These are phyloP conservation scores for Microbotryum lychnidis-dioicae DNA, from an alignment of 1,284 basidiomycete genomes.

Conservation along the genomic window DNA sequence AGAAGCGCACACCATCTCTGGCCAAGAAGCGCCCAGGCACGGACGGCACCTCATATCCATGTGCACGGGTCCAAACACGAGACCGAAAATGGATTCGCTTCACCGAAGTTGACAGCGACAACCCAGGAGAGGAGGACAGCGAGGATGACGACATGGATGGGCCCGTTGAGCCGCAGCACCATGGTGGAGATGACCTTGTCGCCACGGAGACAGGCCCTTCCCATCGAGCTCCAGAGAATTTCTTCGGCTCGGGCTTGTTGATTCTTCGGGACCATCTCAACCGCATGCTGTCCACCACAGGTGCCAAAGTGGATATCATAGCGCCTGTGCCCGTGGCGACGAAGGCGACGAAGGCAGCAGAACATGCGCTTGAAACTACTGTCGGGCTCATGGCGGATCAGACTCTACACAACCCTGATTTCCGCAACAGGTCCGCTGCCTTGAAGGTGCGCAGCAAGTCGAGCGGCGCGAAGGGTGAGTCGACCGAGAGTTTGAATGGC, in stretches of 20 bases:
- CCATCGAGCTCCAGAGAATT: neutral
- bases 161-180: neutral
- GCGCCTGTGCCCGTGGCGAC: neutral
- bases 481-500: too few species aligned
- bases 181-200: neutral
- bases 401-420: constrained; percentile 12
- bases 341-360: constrained; percentile 2
- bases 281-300: neutral
- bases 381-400: constrained; percentile 11
- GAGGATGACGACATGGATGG: constrained; percentile 11
- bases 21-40: neutral
- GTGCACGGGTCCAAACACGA: too few species aligned
- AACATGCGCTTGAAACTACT: constrained; percentile 3
- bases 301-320: neutral
- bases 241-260: constrained; percentile 9
- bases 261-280: constrained; percentile 1
- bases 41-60: too few species aligned
- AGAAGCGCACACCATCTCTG: neutral
- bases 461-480: too few species aligned
- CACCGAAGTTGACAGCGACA: too few species aligned
- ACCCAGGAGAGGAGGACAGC: constrained; percentile 6
- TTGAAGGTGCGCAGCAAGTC: too few species aligned
- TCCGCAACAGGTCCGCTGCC: neutral
- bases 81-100: too few species aligned
- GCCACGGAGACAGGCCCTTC: neutral